Base-by-base conservation (phyloP, 2,329 filamentous ascomycete genomes). In the Aspergillus neoniger region DNA sequence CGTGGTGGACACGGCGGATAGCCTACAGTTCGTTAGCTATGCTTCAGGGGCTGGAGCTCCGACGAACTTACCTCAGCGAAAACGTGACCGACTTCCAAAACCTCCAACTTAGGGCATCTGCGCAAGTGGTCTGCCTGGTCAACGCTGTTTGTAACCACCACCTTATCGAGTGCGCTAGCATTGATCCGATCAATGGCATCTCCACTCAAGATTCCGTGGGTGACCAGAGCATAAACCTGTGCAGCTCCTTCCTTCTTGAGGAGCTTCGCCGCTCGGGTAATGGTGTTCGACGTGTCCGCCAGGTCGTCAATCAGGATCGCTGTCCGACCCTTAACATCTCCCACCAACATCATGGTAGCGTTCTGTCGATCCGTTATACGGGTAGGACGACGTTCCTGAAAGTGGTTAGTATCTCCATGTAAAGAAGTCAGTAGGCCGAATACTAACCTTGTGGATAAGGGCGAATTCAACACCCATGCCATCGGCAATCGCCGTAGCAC, bases 161-260 rank as follows among this genome's bases (percentile, higher is more conserved):
- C 89, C 80, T 92, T 96, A 80, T 98, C 94, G 64, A 99, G 85
- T 21, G 91, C 88, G 62, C 92, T 96, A 25, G 91, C 92, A 72
- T 96, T 97, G 81, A 99, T 93, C 61, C 94, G 88, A 54, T 92
- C 88, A 71, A 98, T 95, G 57, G 94, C 94, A 75, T 99, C 94
- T 32, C 95, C 95, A 73, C 91, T 96, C 72, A 99, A 86, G 65
- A 98, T 92, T 56, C 94, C 95, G 74, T 99, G 95, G 5, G 95
- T 98, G 67, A 99, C 85, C 56, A 99, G 84, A 6, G 95, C 95
- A 74, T 93, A 96, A 49, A 98, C 92, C 67, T 88, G 88, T 38
- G 88, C 90, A n/a, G 95, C 95, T 36, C 87, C 87, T 78, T 97
- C 92, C 71, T 92, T 94, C 82, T 97, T 97, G 66, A 98, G 81